These are phyloP conservation scores for Ceratonia siliqua DNA, from an alignment of 306 rosid species.

Conservation along the genomic window DNA sequence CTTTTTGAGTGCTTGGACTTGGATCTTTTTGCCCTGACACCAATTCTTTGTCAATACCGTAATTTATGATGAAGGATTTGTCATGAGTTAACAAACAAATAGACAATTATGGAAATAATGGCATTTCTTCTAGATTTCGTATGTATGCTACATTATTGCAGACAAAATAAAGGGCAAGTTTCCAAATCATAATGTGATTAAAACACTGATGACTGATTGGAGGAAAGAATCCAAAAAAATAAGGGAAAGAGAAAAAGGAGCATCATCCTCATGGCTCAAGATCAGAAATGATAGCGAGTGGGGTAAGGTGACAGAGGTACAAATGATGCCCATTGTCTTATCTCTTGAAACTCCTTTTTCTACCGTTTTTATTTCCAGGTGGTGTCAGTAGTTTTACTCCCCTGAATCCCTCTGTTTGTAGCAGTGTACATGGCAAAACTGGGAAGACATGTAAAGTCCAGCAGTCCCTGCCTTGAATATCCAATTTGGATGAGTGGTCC, in stretches of 20 bases:
- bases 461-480: slow-evolving; percentile 36
- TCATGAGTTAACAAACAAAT: neutral
- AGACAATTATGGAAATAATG: neutral
- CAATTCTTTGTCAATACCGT: slow-evolving; percentile 18
- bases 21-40: neutral
- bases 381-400: slow-evolving; percentile 51
- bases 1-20: neutral
- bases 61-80: neutral
- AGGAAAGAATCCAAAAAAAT: no score
- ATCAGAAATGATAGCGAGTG: slow-evolving; percentile 36
- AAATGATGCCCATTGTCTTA: slow-evolving; percentile 47
- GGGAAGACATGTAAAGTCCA: slow-evolving; percentile 44
- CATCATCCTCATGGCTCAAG: neutral
- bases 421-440: slow-evolving; percentile 44
- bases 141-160: slow-evolving; percentile 30
- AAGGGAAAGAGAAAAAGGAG: slow-evolving; percentile 13
- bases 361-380: slow-evolving; percentile 34
- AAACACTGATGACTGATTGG: neutral
- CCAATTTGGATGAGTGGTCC: slow-evolving; percentile 55
- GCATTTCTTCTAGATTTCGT: slow-evolving; percentile 20
- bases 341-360: slow-evolving; percentile 36
- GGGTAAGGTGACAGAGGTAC: slow-evolving; percentile 37
- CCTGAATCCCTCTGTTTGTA: slow-evolving; percentile 41
- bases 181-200: neutral
- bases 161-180: slow-evolving; percentile 6